Evolutionary conservation across 805 yeast species (phyloP).

Genomic region (Yarrowia sp.): DNA sequence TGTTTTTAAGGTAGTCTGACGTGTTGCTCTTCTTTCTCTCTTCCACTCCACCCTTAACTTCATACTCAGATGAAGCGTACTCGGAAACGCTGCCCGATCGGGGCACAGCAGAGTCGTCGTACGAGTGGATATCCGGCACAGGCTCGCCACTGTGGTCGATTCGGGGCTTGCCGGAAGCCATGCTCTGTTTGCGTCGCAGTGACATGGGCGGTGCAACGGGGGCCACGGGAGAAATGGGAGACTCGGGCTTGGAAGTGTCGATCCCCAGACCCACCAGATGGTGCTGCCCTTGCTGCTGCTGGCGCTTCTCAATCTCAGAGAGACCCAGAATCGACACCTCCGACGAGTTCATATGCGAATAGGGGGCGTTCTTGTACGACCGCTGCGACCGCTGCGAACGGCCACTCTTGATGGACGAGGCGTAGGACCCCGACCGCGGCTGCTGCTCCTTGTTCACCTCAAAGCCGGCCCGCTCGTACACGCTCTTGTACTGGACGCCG

Average conservation of each 20-base stretch:
- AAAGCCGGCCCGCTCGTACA: constrained; percentile 55
- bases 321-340: constrained; percentile 25
- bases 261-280: constrained; percentile 10
- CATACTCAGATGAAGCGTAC: no score
- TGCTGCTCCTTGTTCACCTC: constrained; percentile 47
- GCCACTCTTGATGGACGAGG: constrained; percentile 3
- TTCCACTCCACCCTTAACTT: no score
- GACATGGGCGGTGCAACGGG: constrained; percentile 36
- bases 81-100: no score
- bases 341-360: constrained; percentile 26
- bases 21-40: not conserved
- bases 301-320: constrained; percentile 2
- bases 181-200: constrained; percentile 22
- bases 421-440: not conserved
- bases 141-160: constrained; percentile 6
- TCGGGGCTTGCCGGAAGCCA: constrained; percentile 18
- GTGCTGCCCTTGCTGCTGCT: not conserved
- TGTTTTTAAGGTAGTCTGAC: constrained; percentile 16
- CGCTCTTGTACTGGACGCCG: constrained; percentile 49
- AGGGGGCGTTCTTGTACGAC: constrained; percentile 12
- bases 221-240: not conserved
- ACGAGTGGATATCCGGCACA: not conserved
- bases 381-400: constrained; percentile 13
- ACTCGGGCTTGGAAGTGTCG: constrained; percentile 18
- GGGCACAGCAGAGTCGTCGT: not conserved